These are phyloP conservation scores for Raphanus raphanistrum DNA, from an alignment of 345 rosid genomes.

Conservation along the genomic window DNA sequence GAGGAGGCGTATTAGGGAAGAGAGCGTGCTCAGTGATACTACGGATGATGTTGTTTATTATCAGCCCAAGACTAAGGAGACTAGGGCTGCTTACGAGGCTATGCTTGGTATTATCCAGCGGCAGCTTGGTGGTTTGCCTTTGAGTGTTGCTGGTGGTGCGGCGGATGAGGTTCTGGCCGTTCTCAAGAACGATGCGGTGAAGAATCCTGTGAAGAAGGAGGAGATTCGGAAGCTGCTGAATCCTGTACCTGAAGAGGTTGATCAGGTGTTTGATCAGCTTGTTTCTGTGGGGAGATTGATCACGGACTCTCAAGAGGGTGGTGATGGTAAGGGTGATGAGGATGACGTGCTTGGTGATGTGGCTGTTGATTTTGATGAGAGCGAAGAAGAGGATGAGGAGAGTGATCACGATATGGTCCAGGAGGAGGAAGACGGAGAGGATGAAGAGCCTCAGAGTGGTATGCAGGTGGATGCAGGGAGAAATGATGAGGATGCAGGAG, in stretches of 20 bases:
- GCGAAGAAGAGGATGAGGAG: slow-evolving; percentile 87
- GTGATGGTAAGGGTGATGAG: slow-evolving; percentile 55
- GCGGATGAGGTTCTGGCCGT: slow-evolving; percentile 96
- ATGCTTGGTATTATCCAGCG: slow-evolving; percentile 79
- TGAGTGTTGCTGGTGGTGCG: slow-evolving; percentile 75
- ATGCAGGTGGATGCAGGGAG: slow-evolving; percentile 89
- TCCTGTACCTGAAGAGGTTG: slow-evolving; percentile 41
- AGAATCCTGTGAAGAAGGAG: slow-evolving; percentile 75
- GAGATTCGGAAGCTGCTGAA: slow-evolving; percentile 82
- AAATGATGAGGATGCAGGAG: slow-evolving; percentile 67
- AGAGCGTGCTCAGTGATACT: slow-evolving; percentile 68
- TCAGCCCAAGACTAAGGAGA: slow-evolving; percentile 90
- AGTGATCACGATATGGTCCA: slow-evolving; percentile 85
- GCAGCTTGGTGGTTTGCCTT: slow-evolving; percentile 89
- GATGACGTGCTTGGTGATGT: slow-evolving; percentile 85
- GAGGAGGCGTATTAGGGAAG: slow-evolving; percentile 68
- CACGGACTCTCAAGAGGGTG: slow-evolving; percentile 73
- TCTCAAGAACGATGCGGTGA: slow-evolving; percentile 63
- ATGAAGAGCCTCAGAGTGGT: slow-evolving; percentile 67
- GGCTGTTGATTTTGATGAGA: slow-evolving; percentile 90
- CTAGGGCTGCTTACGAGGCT: slow-evolving; percentile 86
- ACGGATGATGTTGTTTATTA: slow-evolving; percentile 77
- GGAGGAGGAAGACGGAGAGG: slow-evolving; percentile 84
- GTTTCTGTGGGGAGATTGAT: slow-evolving; percentile 75
- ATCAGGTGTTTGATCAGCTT: slow-evolving; percentile 64